A percentile compares a stretch with the other conserved stretches of the same genome.
These are phyloP conservation scores for Xylaria telfairii DNA, from an alignment of 495 filamentous ascomycete species.

Conservation along the genomic window DNA sequence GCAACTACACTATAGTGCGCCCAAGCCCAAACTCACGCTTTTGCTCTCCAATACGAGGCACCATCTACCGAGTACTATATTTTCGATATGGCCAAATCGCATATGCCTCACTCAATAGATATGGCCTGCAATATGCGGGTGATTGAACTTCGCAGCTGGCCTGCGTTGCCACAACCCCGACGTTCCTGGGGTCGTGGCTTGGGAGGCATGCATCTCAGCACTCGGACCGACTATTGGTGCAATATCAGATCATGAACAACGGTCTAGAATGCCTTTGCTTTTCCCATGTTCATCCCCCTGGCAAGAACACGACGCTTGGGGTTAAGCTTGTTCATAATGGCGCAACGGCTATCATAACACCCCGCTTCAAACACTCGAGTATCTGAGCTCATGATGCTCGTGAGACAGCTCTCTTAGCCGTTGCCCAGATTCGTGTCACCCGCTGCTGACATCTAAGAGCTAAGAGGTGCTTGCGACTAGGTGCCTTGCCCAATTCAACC, in stretches of 20 bases:
- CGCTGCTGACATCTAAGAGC: neutral
- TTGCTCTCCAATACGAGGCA: neutral
- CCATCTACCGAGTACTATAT: neutral
- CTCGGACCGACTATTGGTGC: conserved; percentile 21
- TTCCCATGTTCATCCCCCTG: neutral
- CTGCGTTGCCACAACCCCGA: neutral
- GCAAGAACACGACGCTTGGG: conserved; percentile 2
- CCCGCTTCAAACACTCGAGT: neutral
- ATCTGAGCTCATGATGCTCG: neutral
- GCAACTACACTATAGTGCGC: too few relatives aligned
- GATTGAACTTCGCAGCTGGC: neutral
- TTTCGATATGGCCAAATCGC: too few relatives aligned
- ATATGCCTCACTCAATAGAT: neutral
- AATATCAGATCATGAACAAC: conserved; percentile 26
- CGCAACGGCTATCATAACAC: conserved; percentile 17
- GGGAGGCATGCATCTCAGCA: conserved; percentile 13
- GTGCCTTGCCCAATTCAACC: neutral
- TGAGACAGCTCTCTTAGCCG: conserved; percentile 9
- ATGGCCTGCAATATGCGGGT: too few relatives aligned
- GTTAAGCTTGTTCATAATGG: conserved; percentile 15
- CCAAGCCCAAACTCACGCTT: neutral
- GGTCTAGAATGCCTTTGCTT: conserved; percentile 12
- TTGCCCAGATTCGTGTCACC: conserved; percentile 8
- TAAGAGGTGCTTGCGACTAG: too few relatives aligned
- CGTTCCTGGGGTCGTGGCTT: conserved; percentile 10